Evolutionary conservation across 371 early-diverging fungal species (phyloP).

Genomic region (Syncephalastrum racemosum): DNA sequence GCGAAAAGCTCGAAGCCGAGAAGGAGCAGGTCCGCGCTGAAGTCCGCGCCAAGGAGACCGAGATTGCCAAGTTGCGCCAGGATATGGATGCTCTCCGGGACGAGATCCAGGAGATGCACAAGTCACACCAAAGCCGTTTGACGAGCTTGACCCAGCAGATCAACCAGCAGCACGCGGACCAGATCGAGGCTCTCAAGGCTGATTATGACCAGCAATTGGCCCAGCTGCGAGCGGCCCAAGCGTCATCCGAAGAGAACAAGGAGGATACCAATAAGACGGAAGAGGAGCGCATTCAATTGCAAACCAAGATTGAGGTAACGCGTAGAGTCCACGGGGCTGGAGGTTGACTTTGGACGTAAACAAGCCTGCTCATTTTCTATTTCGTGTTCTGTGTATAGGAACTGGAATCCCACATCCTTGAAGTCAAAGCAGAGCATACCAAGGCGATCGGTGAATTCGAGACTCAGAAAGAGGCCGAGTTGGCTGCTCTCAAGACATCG

Average conservation of each 20-base stretch:
- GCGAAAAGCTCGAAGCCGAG: constrained; percentile 25
- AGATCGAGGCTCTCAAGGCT: constrained; percentile 15
- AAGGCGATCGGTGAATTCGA: constrained; percentile 8
- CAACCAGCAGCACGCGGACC: constrained; percentile 26
- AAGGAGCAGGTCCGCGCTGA: constrained; percentile 17
- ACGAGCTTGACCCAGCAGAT: constrained; percentile 25
- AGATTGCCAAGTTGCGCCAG: constrained; percentile 21
- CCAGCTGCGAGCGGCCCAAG: constrained; percentile 13
- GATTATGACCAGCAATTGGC: constrained; percentile 19
- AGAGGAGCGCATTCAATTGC: constrained; percentile 3
- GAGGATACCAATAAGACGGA: constrained; percentile 13
- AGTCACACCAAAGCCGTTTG: constrained; percentile 26
- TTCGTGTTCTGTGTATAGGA: no score
- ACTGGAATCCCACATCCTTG: background rate
- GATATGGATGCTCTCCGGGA: constrained; percentile 27
- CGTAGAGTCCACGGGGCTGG: no score
- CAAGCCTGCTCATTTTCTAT: no score
- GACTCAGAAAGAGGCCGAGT: background rate
- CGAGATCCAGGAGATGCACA: constrained; percentile 27
- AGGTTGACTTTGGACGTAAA: no score
- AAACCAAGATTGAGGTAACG: constrained; percentile 12
- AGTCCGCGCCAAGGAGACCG: constrained; percentile 19
- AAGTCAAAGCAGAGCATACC: constrained; percentile 4
- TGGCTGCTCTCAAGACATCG: constrained; percentile 6
- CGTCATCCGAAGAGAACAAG: constrained; percentile 1